Base-by-base conservation (phyloP, 2,329 filamentous ascomycete genomes). In the Ceratocystis ficicola region DNA sequence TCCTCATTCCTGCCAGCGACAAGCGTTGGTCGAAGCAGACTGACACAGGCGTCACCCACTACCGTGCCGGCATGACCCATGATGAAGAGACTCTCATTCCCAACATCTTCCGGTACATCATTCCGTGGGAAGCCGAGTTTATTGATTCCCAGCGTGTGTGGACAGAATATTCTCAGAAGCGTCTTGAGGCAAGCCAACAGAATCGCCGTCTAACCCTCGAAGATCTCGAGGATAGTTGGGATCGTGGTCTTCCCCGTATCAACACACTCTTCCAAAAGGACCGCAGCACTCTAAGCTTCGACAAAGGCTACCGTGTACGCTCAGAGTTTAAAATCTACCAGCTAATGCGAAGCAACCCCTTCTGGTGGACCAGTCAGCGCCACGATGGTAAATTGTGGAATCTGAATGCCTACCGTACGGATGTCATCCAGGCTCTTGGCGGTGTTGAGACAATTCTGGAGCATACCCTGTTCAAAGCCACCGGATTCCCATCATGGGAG, bases 211-310 rank as follows among this genome's bases (percentile, higher is more conserved):
- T 99, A 60, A 99, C 94, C 0, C 81, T 99, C 6, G 94, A 99
- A 74, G 94, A 99, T 76, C 80, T 99, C 25, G 94, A 99, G 73
- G 94, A 99, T 74, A 96, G 90, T 73, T 99, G 94, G 94, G 95
- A 99, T 73, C 90, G 94, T 71, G 94, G 94, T 79, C 81, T 99
- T 64, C 94, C 94, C 20, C 89, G 94, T 78, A 99, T 99, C 78
- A 99, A 99, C 74, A 99, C 94, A 0, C 81, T 99, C 1, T 99
- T 99, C 85, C 94, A 99, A 75, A 99, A 99, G 76, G 94, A 99
- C 71, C 84, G 94, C 72, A 96, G 91, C 75, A 99, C 94, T 0
- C 82, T 99, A 69, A 95, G 90, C 72, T 99, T 99, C 73, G 94
- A 99, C 79, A 99, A 99, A 77, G 94, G 94, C 65, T 99, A 97